Percentiles rank a stretch among this genome's conserved stretches.
These are phyloP conservation scores for Barnettozyma sp. DNA, from an alignment of 805 yeast genomes.

Conservation along the genomic window DNA sequence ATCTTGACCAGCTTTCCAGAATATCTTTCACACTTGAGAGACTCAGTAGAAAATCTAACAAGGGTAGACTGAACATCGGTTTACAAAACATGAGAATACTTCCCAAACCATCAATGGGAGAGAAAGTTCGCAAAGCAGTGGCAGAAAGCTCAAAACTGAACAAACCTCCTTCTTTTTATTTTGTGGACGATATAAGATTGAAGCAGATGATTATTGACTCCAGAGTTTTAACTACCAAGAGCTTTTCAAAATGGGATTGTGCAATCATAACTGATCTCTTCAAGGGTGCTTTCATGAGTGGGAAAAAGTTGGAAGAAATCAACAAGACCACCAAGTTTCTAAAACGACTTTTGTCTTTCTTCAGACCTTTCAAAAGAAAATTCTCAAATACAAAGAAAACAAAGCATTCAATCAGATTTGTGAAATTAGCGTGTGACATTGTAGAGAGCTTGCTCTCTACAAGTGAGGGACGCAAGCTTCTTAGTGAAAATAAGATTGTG, in stretches of 20 bases:
- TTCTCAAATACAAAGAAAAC: slow-evolving; percentile 51
- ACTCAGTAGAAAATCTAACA: slow-evolving; percentile 33
- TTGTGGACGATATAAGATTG: slow-evolving; percentile 56
- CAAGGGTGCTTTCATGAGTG: slow-evolving; percentile 74
- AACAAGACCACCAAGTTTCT: slow-evolving; percentile 76
- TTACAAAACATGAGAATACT: slow-evolving; percentile 22
- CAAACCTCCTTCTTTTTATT: slow-evolving; percentile 8
- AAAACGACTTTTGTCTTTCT: slow-evolving; percentile 78
- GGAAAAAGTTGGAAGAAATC: slow-evolving; percentile 69
- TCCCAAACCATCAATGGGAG: slow-evolving; percentile 5
- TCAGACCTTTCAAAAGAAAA: slow-evolving; percentile 83
- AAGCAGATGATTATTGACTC: slow-evolving; percentile 61
- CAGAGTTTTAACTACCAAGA: slow-evolving; percentile 70
- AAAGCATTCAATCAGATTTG: slow-evolving; percentile 47
- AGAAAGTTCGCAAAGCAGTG: slow-evolving; percentile 12
- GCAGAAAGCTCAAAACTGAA: slow-evolving; percentile 18
- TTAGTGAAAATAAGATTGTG: slow-evolving; percentile 66
- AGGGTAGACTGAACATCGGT: slow-evolving; percentile 32
- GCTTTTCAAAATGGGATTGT: slow-evolving; percentile 87
- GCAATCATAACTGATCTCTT: slow-evolving; percentile 59
- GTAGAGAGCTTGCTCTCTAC: slow-evolving; percentile 56
- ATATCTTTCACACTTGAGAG: slow-evolving; percentile 44
- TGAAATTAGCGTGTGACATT: slow-evolving; percentile 69
- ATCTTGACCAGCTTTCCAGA: slow-evolving; percentile 12
- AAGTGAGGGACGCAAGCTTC: slow-evolving; percentile 58